Conservation (phyloP, 2,329 filamentous ascomycete genomes). For the Xylaria sp. region DNA sequence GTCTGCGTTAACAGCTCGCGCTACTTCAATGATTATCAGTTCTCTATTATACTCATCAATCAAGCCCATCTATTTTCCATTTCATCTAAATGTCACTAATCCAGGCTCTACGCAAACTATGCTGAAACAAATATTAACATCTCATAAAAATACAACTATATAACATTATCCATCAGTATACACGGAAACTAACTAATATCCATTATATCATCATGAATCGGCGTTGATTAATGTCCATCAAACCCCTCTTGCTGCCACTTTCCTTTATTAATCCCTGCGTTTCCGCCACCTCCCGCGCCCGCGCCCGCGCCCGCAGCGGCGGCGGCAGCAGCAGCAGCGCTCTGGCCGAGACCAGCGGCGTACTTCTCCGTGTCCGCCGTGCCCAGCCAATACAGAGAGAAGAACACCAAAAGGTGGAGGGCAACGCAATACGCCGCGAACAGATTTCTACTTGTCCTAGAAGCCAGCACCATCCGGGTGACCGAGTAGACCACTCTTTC, state of each 20-base stretch:
- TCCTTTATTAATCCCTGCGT: conserved; percentile 49
- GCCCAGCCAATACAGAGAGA: conserved; percentile 86
- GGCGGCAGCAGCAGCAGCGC: conserved; percentile 57
- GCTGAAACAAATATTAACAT: no score
- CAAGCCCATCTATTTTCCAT: no score
- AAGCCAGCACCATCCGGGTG: conserved; percentile 89
- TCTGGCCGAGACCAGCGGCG: conserved; percentile 65
- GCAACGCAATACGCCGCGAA: conserved; percentile 93
- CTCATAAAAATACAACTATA: no score
- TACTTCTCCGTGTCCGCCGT: conserved; percentile 72
- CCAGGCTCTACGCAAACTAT: no score
- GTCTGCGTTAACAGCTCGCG: no score
- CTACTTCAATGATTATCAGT: no score
- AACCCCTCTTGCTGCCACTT: conserved; percentile 74
- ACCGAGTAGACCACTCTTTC: conserved; percentile 91
- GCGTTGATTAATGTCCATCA: conserved; percentile 50
- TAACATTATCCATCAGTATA: neutral
- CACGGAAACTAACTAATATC: conserved; percentile 5
- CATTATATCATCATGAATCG: conserved; percentile 27
- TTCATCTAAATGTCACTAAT: no score
- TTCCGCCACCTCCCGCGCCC: conserved; percentile 50
- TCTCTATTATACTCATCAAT: no score
- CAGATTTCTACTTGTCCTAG: conserved; percentile 87
- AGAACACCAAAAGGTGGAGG: conserved; percentile 87
- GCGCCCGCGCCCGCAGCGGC: conserved; percentile 55